A percentile compares a stretch with the other conserved stretches of the same genome.
These are phyloP conservation scores for Dothideomycetes sp. DNA, from an alignment of 2,329 filamentous ascomycete species.

Conservation along the genomic window DNA sequence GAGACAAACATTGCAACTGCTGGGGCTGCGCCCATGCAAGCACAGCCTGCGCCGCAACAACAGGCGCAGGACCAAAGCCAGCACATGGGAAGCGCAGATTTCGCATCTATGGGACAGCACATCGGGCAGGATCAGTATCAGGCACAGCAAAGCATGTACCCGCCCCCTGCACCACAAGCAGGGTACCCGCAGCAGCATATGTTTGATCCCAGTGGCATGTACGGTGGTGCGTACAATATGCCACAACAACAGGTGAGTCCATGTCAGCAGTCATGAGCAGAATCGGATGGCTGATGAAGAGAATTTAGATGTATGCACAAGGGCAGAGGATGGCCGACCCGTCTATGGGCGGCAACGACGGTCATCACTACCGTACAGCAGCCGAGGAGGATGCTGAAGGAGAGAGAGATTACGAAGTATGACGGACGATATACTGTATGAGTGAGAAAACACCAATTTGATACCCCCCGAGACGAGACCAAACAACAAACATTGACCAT, in stretches of 20 bases:
- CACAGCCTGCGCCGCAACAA: conserved; percentile 21
- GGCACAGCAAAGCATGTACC: conserved; percentile 70
- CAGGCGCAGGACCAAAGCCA: conserved; percentile 22
- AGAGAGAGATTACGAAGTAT: conserved; percentile 15
- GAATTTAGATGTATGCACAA: conserved; percentile 14
- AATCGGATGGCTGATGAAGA: too few species aligned
- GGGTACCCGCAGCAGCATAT: conserved; percentile 67
- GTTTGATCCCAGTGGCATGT: conserved; percentile 79
- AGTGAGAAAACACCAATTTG: conserved; percentile 7
- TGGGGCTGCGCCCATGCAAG: conserved; percentile 25
- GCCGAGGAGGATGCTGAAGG: conserved; percentile 16
- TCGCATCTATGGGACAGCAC: conserved; percentile 26
- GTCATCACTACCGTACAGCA: conserved; percentile 14
- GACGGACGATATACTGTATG: not conserved
- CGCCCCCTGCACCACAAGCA: conserved; percentile 65
- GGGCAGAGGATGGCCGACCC: conserved; percentile 16
- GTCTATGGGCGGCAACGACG: conserved; percentile 13
- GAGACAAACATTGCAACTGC: conserved; percentile 40
- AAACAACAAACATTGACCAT: too few species aligned
- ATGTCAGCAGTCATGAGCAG: too few species aligned
- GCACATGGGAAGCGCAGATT: conserved; percentile 21
- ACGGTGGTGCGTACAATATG: conserved; percentile 62
- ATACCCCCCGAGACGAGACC: too few species aligned
- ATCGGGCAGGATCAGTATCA: conserved; percentile 50
- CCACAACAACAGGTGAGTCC: conserved; percentile 72